Evolutionary conservation across 805 yeast genomes (phyloP).

Genomic region (Metschnikowia lochheadii): DNA sequence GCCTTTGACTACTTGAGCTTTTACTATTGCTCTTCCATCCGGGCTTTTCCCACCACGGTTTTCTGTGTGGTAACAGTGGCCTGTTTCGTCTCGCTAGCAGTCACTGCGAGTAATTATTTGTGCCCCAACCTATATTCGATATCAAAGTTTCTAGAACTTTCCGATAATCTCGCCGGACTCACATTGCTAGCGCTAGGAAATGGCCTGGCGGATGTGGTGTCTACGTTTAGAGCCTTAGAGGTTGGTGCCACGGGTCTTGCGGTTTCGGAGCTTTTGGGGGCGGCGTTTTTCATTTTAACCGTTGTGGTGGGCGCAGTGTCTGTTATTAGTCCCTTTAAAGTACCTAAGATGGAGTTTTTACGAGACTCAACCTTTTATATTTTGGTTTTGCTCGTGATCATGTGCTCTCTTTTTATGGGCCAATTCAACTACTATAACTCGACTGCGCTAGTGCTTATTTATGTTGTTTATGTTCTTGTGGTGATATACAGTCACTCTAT

Average conservation of each 20-base stretch:
- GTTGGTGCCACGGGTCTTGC: conserved; percentile 74
- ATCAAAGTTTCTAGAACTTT: conserved; percentile 56
- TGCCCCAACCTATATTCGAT: conserved; percentile 74
- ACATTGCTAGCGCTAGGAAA: conserved; percentile 88
- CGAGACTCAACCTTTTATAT: conserved; percentile 61
- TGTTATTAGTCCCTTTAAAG: conserved; percentile 57
- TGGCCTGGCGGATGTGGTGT: conserved; percentile 85
- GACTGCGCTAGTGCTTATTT: conserved; percentile 49
- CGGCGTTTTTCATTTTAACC: conserved; percentile 76
- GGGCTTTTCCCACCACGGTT: conserved; percentile 15
- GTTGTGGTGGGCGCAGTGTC: conserved; percentile 81
- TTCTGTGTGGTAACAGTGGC: conserved; percentile 27
- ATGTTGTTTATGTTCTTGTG: conserved; percentile 52
- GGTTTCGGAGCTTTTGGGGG: conserved; percentile 86
- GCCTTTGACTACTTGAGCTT: conserved; percentile 32
- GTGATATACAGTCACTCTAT: conserved; percentile 30
- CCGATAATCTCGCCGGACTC: conserved; percentile 79
- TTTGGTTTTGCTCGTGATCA: conserved; percentile 44
- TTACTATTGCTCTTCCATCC: conserved; percentile 27
- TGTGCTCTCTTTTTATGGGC: conserved; percentile 55
- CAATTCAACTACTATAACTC: conserved; percentile 54
- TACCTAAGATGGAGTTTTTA: conserved; percentile 48
- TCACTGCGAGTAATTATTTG: conserved; percentile 76
- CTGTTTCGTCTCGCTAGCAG: conserved; percentile 62
- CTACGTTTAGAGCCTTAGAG: conserved; percentile 79